A percentile compares a stretch with the other conserved stretches of the same genome.
Conservation (phyloP, 1,284 basidiomycete species). For the Inonotus obliquus region DNA sequence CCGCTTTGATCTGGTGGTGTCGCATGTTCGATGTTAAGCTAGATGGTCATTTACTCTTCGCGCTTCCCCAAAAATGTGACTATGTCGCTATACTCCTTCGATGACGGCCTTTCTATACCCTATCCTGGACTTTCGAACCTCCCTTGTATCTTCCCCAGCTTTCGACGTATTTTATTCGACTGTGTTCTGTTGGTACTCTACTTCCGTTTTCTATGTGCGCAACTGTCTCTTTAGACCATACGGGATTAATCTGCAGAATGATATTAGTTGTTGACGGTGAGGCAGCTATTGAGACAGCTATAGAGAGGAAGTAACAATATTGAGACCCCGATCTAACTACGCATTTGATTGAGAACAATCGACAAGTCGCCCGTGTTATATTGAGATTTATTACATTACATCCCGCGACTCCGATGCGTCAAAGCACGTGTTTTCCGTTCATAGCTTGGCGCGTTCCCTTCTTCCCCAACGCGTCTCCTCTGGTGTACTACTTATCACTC, state of each 20-base stretch:
- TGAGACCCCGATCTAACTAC: too few species aligned
- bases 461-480: neutral
- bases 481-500: neutral
- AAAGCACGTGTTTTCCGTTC: neutral
- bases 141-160: neutral
- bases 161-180: neutral
- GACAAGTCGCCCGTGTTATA: too few species aligned
- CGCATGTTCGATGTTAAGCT: neutral
- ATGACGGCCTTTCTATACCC: neutral
- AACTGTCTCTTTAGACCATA: neutral
- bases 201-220: neutral
- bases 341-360: too few species aligned
- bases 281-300: too few species aligned
- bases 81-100: too few species aligned
- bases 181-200: neutral
- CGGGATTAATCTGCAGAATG: too few species aligned
- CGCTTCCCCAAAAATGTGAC: too few species aligned
- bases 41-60: too few species aligned
- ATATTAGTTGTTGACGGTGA: too few species aligned
- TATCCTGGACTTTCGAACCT: neutral
- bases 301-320: too few species aligned
- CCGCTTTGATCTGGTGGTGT: slow-evolving; percentile 26
- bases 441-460: neutral
- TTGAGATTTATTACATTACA: too few species aligned
- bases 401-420: neutral